phyloP scores from a whole-genome alignment of 495 filamentous ascomycete species.

The Xylaria sp. region DNA sequence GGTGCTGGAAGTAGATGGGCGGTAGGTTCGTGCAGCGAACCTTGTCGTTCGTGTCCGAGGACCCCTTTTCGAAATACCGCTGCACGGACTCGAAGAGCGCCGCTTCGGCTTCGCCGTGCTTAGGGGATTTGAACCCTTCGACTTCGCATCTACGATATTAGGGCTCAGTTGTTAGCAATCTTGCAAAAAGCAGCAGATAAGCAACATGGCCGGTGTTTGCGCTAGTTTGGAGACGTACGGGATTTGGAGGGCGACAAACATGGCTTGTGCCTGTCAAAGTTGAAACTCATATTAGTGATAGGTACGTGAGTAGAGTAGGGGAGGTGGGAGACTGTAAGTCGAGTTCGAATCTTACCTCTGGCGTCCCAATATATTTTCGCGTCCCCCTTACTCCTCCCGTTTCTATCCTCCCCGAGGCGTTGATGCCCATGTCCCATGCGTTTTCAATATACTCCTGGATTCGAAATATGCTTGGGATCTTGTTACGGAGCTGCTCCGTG shows the following conservation, averaged over 20 bases:
- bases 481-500: conserved; percentile 62
- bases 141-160: conserved; percentile 42
- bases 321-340: not conserved
- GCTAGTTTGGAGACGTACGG: conserved; percentile 51
- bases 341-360: conserved; percentile 67
- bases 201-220: not conserved
- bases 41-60: conserved; percentile 53
- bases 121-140: conserved; percentile 45
- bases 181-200: not conserved
- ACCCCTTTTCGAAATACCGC: conserved; percentile 68
- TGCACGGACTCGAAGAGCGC: conserved; percentile 71
- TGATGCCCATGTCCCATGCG: conserved; percentile 90
- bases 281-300: not conserved
- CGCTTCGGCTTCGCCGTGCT: conserved; percentile 42
- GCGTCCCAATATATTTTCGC: conserved; percentile 94
- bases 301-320: not conserved
- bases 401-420: conserved; percentile 72
- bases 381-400: conserved; percentile 89
- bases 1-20: conserved; percentile 91
- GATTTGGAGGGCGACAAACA: conserved; percentile 74
- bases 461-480: conserved; percentile 78
- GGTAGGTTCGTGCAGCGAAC: conserved; percentile 73
- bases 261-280: conserved; percentile 71
- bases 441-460: conserved; percentile 89
- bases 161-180: conserved; percentile 2